Base-by-base conservation (phyloP, 495 filamentous ascomycete genomes). In the Pyrenula massariospora region DNA sequence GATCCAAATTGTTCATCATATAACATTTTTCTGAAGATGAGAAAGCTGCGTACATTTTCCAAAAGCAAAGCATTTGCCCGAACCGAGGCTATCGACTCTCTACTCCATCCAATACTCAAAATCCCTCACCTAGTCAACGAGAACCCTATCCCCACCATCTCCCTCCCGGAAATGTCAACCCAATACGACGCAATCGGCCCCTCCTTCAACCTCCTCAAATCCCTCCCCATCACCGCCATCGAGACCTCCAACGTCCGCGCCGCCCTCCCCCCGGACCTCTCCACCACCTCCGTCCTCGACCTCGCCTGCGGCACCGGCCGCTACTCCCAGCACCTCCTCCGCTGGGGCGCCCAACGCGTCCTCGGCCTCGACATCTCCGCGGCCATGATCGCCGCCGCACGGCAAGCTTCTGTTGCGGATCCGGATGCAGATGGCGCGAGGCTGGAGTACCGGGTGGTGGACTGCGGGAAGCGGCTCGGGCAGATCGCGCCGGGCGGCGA, bases 361-460 rank as follows among this genome's bases (percentile, higher is more conserved):
- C 52, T 68, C n/a, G 70, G 67, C 10, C 59, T 70, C 15, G 70
- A 73, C 53, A 60, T 70, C 20, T 67, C 64, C 36, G 22, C 58
- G 0, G 58, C 23, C 3, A 73, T 73, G 70, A 58, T 73, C 42
- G 57, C 56, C 0, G 62, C 42, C 10, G 70, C 70, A 1, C 53
- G 52, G 47, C 22, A 50, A 22, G 22, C 25, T 12, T 48, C 54
- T n/a, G 48, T 52, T 0, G 31, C 23, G 47, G 47, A 57, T 15
- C 23, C 25, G 15, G 23, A n/a, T 11, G 0, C 21, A 55, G 10
- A 48, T 54, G 1, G 53, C 21, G n/a, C n/a, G n/a, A 20, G 24
- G 3, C 25, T 66, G 2, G 12, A 22, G 3, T 69, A 61, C 53
- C 36, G 51, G 3, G 36, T 61, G 3, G 65, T 51, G 0, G 66